Percentiles rank a stretch among this genome's conserved stretches.
Conservation (phyloP, 2,329 filamentous ascomycete species). For the Beauveria australis region DNA sequence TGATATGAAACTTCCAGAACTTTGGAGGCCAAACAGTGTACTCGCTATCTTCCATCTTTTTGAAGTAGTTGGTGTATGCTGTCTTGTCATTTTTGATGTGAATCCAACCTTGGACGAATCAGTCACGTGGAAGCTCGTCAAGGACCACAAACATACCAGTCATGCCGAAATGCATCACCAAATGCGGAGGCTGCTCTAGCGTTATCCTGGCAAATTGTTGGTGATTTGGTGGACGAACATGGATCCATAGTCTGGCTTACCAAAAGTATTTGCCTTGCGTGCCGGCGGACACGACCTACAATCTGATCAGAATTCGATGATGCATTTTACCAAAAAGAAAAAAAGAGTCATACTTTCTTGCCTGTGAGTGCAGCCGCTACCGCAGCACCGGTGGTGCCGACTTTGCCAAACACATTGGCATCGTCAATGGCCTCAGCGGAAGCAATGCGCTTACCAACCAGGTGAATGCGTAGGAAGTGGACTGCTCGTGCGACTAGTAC, state of each 20-base stretch:
- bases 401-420: conserved; percentile 82
- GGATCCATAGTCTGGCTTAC: conserved; percentile 26
- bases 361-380: conserved; percentile 68
- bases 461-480: conserved; percentile 71
- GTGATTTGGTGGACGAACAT: neutral
- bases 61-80: conserved; percentile 76
- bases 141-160: conserved; percentile 33
- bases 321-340: too few species aligned
- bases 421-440: conserved; percentile 69
- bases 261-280: conserved; percentile 98
- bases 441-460: conserved; percentile 75
- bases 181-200: conserved; percentile 71
- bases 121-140: neutral
- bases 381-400: conserved; percentile 66
- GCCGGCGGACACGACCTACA: conserved; percentile 53
- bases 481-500: conserved; percentile 73
- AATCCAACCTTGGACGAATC: conserved; percentile 57
- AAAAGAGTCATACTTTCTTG: conserved; percentile 43
- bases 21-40: conserved; percentile 73
- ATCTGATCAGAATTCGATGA: neutral
- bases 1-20: conserved; percentile 78
- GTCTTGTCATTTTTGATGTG: conserved; percentile 74
- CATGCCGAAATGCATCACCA: conserved; percentile 82
- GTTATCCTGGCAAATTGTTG: conserved; percentile 26
- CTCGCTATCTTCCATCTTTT: conserved; percentile 54